A percentile compares a stretch with the other conserved stretches of the same genome.
These are phyloP conservation scores for Eutrema heterophyllum DNA, from an alignment of 345 rosid species.

Conservation along the genomic window DNA sequence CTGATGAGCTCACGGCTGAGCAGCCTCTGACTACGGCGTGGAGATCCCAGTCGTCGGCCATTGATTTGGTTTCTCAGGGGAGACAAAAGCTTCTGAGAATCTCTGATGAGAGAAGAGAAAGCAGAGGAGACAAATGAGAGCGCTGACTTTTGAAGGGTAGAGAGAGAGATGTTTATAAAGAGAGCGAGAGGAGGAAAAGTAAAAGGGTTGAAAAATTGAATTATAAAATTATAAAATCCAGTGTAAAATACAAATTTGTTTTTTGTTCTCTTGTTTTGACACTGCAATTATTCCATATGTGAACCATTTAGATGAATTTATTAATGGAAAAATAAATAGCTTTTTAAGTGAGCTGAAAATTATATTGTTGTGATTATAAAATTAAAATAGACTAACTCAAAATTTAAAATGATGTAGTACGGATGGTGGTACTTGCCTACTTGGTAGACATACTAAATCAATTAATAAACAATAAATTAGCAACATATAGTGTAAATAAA, in stretches of 20 bases:
- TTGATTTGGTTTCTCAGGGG: not conserved
- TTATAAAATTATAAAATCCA: not conserved
- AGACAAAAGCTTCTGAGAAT: constrained; percentile 37
- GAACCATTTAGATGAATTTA: not conserved
- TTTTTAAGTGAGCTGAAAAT: not conserved
- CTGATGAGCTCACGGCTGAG: constrained; percentile 34
- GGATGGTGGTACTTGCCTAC: constrained; percentile 16
- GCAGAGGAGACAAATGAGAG: constrained; percentile 49
- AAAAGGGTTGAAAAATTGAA: constrained; percentile 24
- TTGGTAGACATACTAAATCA: not conserved
- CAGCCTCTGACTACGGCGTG: constrained; percentile 91
- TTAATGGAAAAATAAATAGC: not conserved
- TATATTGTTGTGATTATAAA: not conserved
- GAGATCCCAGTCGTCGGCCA: constrained; percentile 97
- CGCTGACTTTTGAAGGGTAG: constrained; percentile 72
- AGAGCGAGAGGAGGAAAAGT: constrained; percentile 14
- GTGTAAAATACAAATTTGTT: constrained; percentile 18
- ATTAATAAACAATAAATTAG: not conserved
- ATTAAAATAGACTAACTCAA: not conserved
- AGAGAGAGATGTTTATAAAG: constrained; percentile 20
- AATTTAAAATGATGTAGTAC: not conserved
- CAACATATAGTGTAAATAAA: not conserved
- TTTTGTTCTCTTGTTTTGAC: not conserved
- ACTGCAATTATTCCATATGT: constrained; percentile 21
- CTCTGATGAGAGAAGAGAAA: constrained; percentile 31